A percentile compares a stretch with the other conserved stretches of the same genome.
Conservation (phyloP, 2,329 filamentous ascomycete genomes). For the Knufia petricola region DNA sequence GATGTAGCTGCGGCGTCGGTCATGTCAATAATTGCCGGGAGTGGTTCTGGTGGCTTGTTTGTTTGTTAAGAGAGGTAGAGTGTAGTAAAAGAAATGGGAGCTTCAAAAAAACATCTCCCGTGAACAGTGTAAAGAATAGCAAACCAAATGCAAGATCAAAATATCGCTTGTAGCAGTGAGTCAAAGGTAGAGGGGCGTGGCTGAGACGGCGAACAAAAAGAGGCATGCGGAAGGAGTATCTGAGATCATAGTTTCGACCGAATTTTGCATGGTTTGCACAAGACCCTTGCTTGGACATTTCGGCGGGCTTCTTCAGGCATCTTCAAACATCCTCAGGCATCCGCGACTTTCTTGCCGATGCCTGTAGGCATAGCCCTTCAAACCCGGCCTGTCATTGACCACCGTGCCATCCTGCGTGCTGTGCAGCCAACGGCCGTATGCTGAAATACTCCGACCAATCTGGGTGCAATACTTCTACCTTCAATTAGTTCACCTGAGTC, state of each 20-base stretch:
- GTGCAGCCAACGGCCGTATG: too few species aligned
- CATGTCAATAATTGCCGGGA: not conserved
- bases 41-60: too few species aligned
- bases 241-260: not conserved
- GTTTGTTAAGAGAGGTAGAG: not conserved
- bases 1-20: constrained; percentile 10
- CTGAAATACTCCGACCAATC: too few species aligned
- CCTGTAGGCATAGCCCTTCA: too few species aligned
- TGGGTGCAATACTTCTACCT: too few species aligned
- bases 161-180: not conserved
- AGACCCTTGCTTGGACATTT: not conserved
- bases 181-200: not conserved
- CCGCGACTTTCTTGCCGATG: too few species aligned
- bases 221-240: not conserved
- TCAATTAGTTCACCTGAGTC: constrained; percentile 54
- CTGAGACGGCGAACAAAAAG: not conserved
- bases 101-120: constrained; percentile 14
- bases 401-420: too few species aligned
- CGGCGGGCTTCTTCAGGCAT: not conserved
- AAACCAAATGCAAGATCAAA: not conserved
- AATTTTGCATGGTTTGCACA: not conserved
- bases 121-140: constrained; percentile 9
- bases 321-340: too few species aligned
- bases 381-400: too few species aligned
- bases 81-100: constrained; percentile 9